Base-by-base conservation (phyloP, 2,329 filamentous ascomycete genomes). In the Botrytis hyacinthi region DNA sequence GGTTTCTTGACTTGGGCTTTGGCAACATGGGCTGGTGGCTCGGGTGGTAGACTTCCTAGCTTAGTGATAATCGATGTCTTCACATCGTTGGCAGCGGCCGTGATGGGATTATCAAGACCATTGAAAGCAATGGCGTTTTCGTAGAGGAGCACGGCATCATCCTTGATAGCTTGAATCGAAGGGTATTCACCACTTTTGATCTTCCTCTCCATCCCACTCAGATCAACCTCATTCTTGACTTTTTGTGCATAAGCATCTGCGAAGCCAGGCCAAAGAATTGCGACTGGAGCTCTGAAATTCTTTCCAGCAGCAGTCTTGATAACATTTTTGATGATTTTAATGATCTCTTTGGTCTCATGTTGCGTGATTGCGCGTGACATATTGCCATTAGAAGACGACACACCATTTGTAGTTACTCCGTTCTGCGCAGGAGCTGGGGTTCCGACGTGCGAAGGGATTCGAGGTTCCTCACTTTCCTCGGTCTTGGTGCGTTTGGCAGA, bases 301-400 rank as follows among this genome's bases (percentile, higher is more conserved):
- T 84, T 83, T 2, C 95, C 93, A 74, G 91, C 89, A 81, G 95
- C 94, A 65, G 93, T 95, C 83, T 97, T 96, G 84, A 97, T 97
- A 73, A 95, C 86, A 70, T 91, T 90, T 46, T 90, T 91, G 70
- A 95, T 84, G 46, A 91, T 86, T 75, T 90, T 89, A 48, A 91
- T 83, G 61, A 93, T 85, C 77, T 90, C 90, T 70, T 88, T 88
- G 73, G 85, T 86, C 77, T 92, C 89, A 71, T 86, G 85, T 0
- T 83, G 78, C 1, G 90, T 90, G 71, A 94, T 87, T 9, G 76
- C 57, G 12, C 59, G 35, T 22, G 68, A 54, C 20, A 54, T 51
- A 3, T 73, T 62, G 6, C 75, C 71, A 16, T 37, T 66, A 68
- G 73, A 65, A 14, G 74, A 71, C 20, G 75, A 51, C 12, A 76